phyloP scores from a whole-genome alignment of 345 rosid species.

The Murraya koenigii region DNA sequence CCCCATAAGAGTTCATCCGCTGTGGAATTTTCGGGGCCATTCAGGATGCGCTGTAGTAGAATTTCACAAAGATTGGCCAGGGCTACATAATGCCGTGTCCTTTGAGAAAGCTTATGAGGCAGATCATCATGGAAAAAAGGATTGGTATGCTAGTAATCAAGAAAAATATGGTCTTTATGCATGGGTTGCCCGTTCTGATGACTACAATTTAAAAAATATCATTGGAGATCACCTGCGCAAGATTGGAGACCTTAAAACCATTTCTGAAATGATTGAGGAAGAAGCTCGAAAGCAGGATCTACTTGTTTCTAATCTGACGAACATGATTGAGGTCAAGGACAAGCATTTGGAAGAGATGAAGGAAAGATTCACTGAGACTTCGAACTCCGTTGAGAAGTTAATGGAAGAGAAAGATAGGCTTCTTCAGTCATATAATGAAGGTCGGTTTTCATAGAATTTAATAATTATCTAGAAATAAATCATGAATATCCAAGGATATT shows the following conservation, averaged over 20 bases:
- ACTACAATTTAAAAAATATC: conserved; percentile 57
- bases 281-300: conserved; percentile 77
- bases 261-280: conserved; percentile 77
- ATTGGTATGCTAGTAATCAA: conserved; percentile 47
- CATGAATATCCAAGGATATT: background rate
- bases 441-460: conserved; percentile 25
- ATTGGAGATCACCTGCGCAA: conserved; percentile 75
- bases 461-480: conserved; percentile 3
- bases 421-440: conserved; percentile 74
- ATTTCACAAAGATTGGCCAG: conserved; percentile 88
- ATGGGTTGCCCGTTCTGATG: conserved; percentile 93
- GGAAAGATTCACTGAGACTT: conserved; percentile 55
- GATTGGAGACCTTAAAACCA: conserved; percentile 72
- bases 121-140: conserved; percentile 73
- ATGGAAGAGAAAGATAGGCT: conserved; percentile 80
- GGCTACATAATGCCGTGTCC: conserved; percentile 82
- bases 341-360: conserved; percentile 55
- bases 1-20: conserved; percentile 74
- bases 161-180: conserved; percentile 65
- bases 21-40: conserved; percentile 86
- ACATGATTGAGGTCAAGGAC: conserved; percentile 50
- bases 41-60: conserved; percentile 87
- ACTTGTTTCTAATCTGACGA: conserved; percentile 57
- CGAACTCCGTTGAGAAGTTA: conserved; percentile 36
- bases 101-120: conserved; percentile 86